Base-by-base conservation (phyloP, 176 grass and related monocot genomes). In the Areca catechu region DNA sequence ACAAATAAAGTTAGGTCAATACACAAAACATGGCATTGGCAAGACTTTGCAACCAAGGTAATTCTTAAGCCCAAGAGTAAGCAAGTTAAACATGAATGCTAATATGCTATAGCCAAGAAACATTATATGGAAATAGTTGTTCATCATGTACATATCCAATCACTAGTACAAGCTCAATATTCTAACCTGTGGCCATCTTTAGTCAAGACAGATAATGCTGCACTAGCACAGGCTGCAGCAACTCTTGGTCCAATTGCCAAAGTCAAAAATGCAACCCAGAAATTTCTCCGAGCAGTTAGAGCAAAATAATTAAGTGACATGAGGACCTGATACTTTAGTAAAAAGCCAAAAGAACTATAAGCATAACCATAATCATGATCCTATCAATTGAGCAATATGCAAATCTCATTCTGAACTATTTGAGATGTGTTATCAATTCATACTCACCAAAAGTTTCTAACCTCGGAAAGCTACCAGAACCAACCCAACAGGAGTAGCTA, bases 211-310 rank as follows among this genome's bases (percentile, higher is more conserved):
- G 75, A 88, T 62, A 97, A 54, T 43, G 86, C 83, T 15, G 83
- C 83, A 82, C 67, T 82, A 63, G 86, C 83, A 53, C 83, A 91
- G 21, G 92, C 82, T 79, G 86, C 86, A 54, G 86, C 91, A 81
- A 95, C 83, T 95, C 91, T 89, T 63, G 91, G 91, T 75, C 91
- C 91, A 71, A 95, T 71, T 49, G 92, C 66, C 69, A 86, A 88
- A 29, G 92, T 68, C 72, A 97, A 79, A 76, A 97, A 97, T 2
- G 83, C 80, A 82, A 97, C 86, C 92, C 88, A 65, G 50, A 76
- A 52, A 50, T 19, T 68, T 30, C 5, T 49, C 5, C n/a, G 15
- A 20, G 51, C 57, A 16, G 37, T 22, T 49, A 66, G 54, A 65
- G 50, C 22, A 29, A 48, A 20, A 29, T 34, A 12, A n/a, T 28